Evolutionary conservation across 2,329 filamentous ascomycete genomes (phyloP).

Genomic region (Colletotrichum eremochloae): DNA sequence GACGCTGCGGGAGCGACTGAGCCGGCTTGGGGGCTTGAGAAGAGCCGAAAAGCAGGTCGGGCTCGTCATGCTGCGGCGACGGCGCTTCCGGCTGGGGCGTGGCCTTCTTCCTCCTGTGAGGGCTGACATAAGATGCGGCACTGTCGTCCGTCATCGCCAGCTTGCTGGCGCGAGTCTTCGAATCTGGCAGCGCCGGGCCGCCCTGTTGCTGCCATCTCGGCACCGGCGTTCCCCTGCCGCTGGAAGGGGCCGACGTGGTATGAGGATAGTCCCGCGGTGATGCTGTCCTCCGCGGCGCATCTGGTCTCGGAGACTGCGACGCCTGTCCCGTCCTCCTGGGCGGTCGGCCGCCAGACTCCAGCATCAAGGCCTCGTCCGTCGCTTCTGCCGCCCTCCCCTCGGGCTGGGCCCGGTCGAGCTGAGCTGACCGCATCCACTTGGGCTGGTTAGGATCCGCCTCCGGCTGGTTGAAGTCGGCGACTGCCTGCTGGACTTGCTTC

Average conservation of each 20-base stretch:
- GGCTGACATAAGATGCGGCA: conserved; percentile 88
- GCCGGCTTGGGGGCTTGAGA: conserved; percentile 53
- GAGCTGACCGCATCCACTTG: conserved; percentile 91
- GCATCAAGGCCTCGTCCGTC: conserved; percentile 83
- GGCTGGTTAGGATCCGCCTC: conserved; percentile 85
- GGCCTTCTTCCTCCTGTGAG: conserved; percentile 81
- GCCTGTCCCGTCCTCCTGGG: conserved; percentile 54
- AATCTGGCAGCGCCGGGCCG: conserved; percentile 59
- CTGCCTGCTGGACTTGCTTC: conserved; percentile 92
- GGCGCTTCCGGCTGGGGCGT: conserved; percentile 58
- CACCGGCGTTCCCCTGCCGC: conserved; percentile 58
- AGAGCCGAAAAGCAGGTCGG: conserved; percentile 75
- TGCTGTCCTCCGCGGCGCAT: conserved; percentile 45
- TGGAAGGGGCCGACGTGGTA: conserved; percentile 58
- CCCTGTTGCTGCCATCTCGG: conserved; percentile 75
- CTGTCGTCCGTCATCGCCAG: conserved; percentile 84
- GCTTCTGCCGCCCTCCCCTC: conserved; percentile 55
- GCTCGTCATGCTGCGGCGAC: conserved; percentile 62
- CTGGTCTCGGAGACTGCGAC: conserved; percentile 51
- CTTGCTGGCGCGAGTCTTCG: conserved; percentile 75
- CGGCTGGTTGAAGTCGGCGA: conserved; percentile 83
- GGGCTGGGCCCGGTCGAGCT: conserved; percentile 54
- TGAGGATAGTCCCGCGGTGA: conserved; percentile 64
- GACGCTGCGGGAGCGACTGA: conserved; percentile 53
- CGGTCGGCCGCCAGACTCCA: conserved; percentile 76